These are phyloP conservation scores for Vicia villosa DNA, from an alignment of 306 rosid species.

Conservation along the genomic window DNA sequence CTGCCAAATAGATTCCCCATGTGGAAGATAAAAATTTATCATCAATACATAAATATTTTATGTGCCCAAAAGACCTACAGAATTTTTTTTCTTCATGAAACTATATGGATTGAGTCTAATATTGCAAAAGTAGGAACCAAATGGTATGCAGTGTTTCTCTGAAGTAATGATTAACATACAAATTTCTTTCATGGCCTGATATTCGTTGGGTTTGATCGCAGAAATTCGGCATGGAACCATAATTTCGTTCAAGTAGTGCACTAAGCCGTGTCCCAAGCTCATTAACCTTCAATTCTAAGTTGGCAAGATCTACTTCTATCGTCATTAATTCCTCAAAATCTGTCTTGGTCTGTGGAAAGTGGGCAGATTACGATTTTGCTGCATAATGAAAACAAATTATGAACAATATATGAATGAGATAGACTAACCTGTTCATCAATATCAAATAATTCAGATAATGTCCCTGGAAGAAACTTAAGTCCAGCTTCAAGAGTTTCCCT, in stretches of 20 bases:
- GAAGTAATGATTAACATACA: slow-evolving; percentile 48
- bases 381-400: slow-evolving; percentile 24
- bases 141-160: slow-evolving; percentile 1
- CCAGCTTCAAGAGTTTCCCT: slow-evolving; percentile 61
- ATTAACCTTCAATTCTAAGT: slow-evolving; percentile 56
- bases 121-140: slow-evolving; percentile 23
- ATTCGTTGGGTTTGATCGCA: slow-evolving; percentile 34
- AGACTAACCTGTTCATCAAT: slow-evolving; percentile 61
- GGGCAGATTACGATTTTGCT: slow-evolving; percentile 32
- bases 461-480: slow-evolving; percentile 31
- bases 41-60: slow-evolving; percentile 1
- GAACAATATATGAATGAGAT: slow-evolving; percentile 24
- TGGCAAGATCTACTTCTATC: slow-evolving; percentile 58
- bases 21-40: slow-evolving; percentile 25
- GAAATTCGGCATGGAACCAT: slow-evolving; percentile 33
- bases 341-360: slow-evolving; percentile 61
- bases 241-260: slow-evolving; percentile 46
- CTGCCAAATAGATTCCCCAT: slow-evolving; percentile 37
- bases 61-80: slow-evolving; percentile 18
- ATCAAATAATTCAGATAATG: slow-evolving; percentile 43
- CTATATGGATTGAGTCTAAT: neutral
- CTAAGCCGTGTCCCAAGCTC: slow-evolving; percentile 64
- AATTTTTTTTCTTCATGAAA: neutral
- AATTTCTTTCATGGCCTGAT: slow-evolving; percentile 43
- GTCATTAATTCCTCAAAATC: slow-evolving; percentile 63